Conservation (phyloP, 2,329 filamentous ascomycete species). For the Paramyrothecium roridum region DNA sequence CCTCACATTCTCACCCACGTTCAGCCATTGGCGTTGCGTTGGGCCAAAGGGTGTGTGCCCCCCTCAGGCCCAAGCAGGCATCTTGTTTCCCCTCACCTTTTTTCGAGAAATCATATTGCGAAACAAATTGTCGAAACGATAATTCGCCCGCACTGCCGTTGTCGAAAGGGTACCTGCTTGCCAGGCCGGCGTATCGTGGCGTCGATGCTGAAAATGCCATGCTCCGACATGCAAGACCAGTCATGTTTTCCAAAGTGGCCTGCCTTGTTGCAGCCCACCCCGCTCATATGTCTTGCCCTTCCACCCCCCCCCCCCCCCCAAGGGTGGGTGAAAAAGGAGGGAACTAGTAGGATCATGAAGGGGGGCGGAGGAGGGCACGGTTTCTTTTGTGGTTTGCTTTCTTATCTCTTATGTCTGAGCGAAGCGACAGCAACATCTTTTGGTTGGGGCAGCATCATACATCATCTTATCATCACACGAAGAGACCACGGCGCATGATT, state of each 20-base stretch:
- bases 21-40: background rate
- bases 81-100: background rate
- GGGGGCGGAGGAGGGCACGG: too few relatives aligned
- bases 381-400: background rate
- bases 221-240: background rate
- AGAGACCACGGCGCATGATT: background rate
- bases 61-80: background rate
- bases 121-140: too few relatives aligned
- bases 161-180: background rate
- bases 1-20: background rate
- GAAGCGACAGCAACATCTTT: background rate
- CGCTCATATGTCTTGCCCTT: too few relatives aligned
- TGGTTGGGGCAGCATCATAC: background rate
- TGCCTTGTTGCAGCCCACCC: too few relatives aligned
- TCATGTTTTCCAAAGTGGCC: background rate
- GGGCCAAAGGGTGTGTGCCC: background rate
- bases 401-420: background rate
- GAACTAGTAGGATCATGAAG: too few relatives aligned
- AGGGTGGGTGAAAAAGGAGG: background rate
- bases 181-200: background rate
- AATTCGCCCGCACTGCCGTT: background rate
- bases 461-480: background rate
- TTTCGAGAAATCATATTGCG: background rate
- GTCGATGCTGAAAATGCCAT: background rate
- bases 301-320: background rate